Evolutionary conservation across 441 rosid genomes (phyloP).

Genomic region (Gossypium schwendimanii): DNA sequence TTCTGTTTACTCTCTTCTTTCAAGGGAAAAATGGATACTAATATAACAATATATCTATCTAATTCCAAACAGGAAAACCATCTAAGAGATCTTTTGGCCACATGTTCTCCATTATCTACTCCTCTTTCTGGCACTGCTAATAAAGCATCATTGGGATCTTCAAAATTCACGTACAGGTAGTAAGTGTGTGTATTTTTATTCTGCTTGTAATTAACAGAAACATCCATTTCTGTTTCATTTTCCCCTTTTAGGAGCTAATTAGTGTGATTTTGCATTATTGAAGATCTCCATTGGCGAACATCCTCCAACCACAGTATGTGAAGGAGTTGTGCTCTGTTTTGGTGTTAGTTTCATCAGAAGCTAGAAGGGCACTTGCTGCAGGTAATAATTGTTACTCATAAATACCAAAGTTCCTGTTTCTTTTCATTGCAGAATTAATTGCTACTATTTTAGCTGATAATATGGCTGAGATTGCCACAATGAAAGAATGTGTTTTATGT

Average conservation of each 20-base stretch:
- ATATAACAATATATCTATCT: background rate
- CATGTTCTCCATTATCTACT: conserved; percentile 24
- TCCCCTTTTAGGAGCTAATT: conserved; percentile 12
- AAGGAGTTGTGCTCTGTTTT: conserved; percentile 55
- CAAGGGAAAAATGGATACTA: background rate
- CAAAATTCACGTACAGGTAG: conserved; percentile 52
- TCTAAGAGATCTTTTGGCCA: conserved; percentile 16
- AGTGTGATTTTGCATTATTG: conserved; percentile 10
- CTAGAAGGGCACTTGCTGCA: conserved; percentile 33
- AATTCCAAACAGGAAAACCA: conserved; percentile 29
- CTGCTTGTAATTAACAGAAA: background rate
- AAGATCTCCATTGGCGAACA: conserved; percentile 63
- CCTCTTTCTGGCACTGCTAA: conserved; percentile 29
- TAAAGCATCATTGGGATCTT: conserved; percentile 30
- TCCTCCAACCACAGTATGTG: conserved; percentile 44
- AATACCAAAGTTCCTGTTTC: background rate
- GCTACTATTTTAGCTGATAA: background rate
- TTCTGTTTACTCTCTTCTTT: background rate
- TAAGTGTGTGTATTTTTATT: background rate
- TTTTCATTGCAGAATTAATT: conserved; percentile 2
- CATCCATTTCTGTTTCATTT: background rate
- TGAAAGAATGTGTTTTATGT: background rate
- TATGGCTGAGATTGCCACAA: background rate
- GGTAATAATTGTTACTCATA: conserved; percentile 27
- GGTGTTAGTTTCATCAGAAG: conserved; percentile 37